These are phyloP conservation scores for Helenozyma baotianmanensis DNA, from an alignment of 805 yeast genomes.

Conservation along the genomic window DNA sequence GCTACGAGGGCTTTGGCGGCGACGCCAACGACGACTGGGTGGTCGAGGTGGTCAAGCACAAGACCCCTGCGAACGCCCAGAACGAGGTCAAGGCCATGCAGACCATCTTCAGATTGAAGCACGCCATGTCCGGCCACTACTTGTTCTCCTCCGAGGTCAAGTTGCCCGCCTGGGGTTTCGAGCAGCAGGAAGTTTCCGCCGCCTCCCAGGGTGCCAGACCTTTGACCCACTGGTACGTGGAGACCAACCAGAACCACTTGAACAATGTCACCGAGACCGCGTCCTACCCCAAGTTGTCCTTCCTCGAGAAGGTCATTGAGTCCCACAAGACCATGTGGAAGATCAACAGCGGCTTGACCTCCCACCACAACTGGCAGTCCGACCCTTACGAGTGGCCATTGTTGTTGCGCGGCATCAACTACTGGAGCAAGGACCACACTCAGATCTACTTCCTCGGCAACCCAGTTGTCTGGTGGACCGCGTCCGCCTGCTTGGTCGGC, in stretches of 20 bases:
- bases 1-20: conserved; percentile 71
- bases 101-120: conserved; percentile 68
- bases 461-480: conserved; percentile 76
- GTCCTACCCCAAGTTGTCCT: conserved; percentile 49
- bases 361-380: conserved; percentile 69
- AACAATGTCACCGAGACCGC: conserved; percentile 24
- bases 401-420: conserved; percentile 71
- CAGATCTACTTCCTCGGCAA: conserved; percentile 75
- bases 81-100: conserved; percentile 58
- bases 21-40: conserved; percentile 82
- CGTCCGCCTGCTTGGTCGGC: conserved; percentile 47
- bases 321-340: conserved; percentile 74
- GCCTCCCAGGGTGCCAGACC: conserved; percentile 63
- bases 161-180: conserved; percentile 79
- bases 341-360: conserved; percentile 63
- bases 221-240: conserved; percentile 69
- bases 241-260: conserved; percentile 56
- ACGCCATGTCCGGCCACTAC: conserved; percentile 75
- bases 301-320: conserved; percentile 59
- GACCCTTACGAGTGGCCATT: conserved; percentile 73
- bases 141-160: conserved; percentile 71
- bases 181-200: conserved; percentile 81
- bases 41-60: conserved; percentile 61
- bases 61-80: conserved; percentile 48
- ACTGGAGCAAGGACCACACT: conserved; percentile 60